Conservation (phyloP, 768 basidiomycete species). For the Mrakia hoshinonis region DNA sequence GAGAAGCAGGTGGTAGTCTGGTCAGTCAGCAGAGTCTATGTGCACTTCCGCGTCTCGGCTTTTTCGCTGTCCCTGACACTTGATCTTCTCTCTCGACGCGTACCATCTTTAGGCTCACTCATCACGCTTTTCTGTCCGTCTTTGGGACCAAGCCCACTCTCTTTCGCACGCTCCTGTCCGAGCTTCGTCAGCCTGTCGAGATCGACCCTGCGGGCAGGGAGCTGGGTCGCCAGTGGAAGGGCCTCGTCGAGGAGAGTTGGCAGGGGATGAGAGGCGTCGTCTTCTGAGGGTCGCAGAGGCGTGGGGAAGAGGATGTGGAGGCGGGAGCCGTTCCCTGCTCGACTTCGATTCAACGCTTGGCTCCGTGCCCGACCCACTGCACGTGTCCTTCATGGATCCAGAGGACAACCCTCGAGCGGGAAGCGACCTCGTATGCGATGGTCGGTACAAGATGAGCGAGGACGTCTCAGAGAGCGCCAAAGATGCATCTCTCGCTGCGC, state of each 20-base stretch:
- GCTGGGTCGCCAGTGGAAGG: not conserved
- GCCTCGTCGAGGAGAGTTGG: slow-evolving; percentile 3
- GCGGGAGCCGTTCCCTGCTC: too few relatives aligned
- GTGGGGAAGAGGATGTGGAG: too few relatives aligned
- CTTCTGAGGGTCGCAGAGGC: not conserved
- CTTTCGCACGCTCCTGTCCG: slow-evolving; percentile 11
- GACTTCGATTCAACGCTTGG: too few relatives aligned
- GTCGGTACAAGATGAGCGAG: too few relatives aligned
- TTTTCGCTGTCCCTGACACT: too few relatives aligned
- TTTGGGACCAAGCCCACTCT: slow-evolving; percentile 49
- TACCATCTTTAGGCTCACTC: slow-evolving; percentile 57
- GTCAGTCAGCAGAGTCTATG: slow-evolving; percentile 48
- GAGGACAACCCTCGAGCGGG: too few relatives aligned
- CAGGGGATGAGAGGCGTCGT: not conserved
- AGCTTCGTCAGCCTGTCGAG: not conserved
- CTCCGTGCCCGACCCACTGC: too few relatives aligned
- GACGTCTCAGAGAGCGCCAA: too few relatives aligned
- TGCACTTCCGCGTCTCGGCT: too few relatives aligned
- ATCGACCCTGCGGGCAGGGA: not conserved
- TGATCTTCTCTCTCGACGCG: not conserved
- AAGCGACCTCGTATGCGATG: too few relatives aligned
- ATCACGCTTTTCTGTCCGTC: slow-evolving; percentile 65
- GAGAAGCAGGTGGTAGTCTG: slow-evolving; percentile 53
- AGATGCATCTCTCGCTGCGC: too few relatives aligned
- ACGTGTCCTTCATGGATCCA: too few relatives aligned